These are phyloP conservation scores for Penicillium cinerascens DNA, from an alignment of 495 filamentous ascomycete species.

Conservation along the genomic window DNA sequence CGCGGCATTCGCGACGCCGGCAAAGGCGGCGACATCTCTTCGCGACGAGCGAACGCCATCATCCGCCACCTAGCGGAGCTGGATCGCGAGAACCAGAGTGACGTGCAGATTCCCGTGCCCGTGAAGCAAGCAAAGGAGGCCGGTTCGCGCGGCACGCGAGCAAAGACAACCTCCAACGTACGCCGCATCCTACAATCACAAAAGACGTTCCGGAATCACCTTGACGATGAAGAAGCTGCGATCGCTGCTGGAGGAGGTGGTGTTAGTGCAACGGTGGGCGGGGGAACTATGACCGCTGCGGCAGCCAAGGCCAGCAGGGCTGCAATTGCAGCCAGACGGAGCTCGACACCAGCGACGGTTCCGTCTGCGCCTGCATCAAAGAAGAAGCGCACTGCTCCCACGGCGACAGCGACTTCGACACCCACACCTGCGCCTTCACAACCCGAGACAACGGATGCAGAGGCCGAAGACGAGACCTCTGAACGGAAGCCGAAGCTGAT, in stretches of 20 bases:
- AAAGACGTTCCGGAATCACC: conserved; percentile 88
- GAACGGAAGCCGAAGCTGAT: conserved; percentile 29
- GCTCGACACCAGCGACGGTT: conserved; percentile 38
- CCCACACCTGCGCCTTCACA: conserved; percentile 6
- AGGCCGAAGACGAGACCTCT: conserved; percentile 26
- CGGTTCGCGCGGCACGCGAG: conserved; percentile 44
- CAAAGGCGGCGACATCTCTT: conserved; percentile 58
- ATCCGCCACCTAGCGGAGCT: conserved; percentile 73
- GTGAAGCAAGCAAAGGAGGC: conserved; percentile 46
- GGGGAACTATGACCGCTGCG: conserved; percentile 39
- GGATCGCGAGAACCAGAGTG: conserved; percentile 73
- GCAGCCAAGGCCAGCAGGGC: conserved; percentile 11
- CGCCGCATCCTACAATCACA: conserved; percentile 85
- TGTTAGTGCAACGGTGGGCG: background rate
- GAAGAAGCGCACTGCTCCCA: background rate
- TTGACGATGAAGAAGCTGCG: conserved; percentile 82
- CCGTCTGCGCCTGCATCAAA: background rate
- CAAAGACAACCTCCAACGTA: conserved; percentile 73
- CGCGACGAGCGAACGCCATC: conserved; percentile 72
- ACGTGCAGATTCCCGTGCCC: conserved; percentile 66
- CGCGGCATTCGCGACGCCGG: conserved; percentile 55
- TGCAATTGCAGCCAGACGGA: conserved; percentile 21
- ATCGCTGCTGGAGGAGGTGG: conserved; percentile 25
- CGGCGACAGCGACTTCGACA: conserved; percentile 12
- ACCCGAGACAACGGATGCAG: conserved; percentile 11